These are phyloP conservation scores for Kodamaea neixiangensis DNA, from an alignment of 805 yeast species.

Conservation along the genomic window DNA sequence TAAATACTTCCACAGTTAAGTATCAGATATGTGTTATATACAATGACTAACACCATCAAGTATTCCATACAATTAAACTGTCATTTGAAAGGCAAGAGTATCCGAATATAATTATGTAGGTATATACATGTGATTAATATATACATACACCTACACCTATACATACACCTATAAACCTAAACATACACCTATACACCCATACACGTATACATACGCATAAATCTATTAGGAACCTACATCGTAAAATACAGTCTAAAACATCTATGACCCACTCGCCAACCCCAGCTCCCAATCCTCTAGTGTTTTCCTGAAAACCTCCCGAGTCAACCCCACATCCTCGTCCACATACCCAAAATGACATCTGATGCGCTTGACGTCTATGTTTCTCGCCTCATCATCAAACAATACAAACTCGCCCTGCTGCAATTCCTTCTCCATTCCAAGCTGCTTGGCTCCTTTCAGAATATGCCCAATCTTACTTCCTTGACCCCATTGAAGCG, in stretches of 20 bases:
- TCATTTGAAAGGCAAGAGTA: no score
- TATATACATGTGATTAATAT: neutral
- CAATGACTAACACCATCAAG: no score
- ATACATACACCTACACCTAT: no score
- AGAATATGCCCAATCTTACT: slow-evolving; percentile 59
- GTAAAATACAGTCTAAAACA: no score
- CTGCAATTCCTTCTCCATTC: slow-evolving; percentile 49
- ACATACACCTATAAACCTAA: no score
- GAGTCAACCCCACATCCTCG: slow-evolving; percentile 57
- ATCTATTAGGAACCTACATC: no score
- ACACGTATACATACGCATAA: no score
- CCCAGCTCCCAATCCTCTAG: slow-evolving; percentile 32
- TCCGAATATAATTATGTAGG: neutral
- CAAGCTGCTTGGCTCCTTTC: slow-evolving; percentile 48
- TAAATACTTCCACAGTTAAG: no score
- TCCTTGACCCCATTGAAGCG: slow-evolving; percentile 69
- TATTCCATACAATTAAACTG: no score
- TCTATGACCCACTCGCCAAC: neutral
- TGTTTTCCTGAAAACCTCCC: slow-evolving; percentile 52
- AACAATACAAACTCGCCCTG: slow-evolving; percentile 49
- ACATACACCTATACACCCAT: no score
- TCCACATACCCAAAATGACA: slow-evolving; percentile 70
- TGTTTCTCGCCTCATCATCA: slow-evolving; percentile 80
- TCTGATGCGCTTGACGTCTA: slow-evolving; percentile 71
- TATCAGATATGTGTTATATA: no score